Evolutionary conservation across 768 basidiomycete species (phyloP).

Genomic region (Galerina sulciceps): DNA sequence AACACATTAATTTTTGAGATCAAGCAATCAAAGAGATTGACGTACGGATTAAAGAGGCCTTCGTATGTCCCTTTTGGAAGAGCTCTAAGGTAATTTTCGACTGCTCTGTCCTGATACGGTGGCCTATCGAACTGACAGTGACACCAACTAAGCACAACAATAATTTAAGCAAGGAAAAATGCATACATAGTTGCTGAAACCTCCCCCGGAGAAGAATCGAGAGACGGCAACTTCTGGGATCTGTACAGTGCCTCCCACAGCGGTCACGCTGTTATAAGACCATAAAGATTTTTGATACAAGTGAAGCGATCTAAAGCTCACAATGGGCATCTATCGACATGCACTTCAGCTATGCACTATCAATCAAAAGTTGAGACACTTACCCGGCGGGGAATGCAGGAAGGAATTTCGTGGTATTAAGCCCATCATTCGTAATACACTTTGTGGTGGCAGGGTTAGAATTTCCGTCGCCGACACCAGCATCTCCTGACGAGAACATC

Average conservation of each 20-base stretch:
- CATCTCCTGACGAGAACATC: constrained; percentile 68
- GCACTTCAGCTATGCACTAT: background rate
- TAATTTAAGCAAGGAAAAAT: background rate
- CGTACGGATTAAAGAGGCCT: constrained; percentile 65
- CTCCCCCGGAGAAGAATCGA: constrained; percentile 66
- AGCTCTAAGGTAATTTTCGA: constrained; percentile 44
- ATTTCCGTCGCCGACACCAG: constrained; percentile 70
- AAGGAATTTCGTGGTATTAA: constrained; percentile 55
- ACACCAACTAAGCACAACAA: background rate
- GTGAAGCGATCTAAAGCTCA: constrained; percentile 25
- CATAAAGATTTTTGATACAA: background rate
- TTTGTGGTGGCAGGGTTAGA: constrained; percentile 51
- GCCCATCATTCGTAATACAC: constrained; percentile 65
- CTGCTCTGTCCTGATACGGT: constrained; percentile 51
- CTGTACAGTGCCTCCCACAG: constrained; percentile 67
- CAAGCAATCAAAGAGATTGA: background rate
- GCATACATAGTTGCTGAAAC: constrained; percentile 72
- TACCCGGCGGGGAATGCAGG: constrained; percentile 64
- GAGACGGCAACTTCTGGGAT: constrained; percentile 63
- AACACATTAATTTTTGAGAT: background rate
- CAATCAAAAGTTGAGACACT: constrained; percentile 11
- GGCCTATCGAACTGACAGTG: constrained; percentile 55
- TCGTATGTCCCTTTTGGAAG: constrained; percentile 54
- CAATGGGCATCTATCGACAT: constrained; percentile 50
- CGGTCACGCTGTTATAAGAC: constrained; percentile 56